Evolutionary conservation across 1,139 yeast species (phyloP).

Genomic region (Scheffersomyces segobiensis): DNA sequence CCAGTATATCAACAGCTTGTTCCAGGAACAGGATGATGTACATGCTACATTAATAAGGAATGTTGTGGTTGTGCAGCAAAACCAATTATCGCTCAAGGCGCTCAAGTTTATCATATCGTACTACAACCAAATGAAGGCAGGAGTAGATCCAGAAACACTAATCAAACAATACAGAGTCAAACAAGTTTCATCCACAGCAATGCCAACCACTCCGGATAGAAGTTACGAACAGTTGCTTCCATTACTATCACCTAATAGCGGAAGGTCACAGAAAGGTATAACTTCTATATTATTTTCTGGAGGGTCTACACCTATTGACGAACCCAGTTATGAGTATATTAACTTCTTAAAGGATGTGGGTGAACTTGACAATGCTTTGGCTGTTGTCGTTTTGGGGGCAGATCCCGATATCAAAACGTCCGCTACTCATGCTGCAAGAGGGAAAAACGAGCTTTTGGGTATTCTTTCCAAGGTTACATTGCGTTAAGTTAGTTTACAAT

Average conservation of each 20-base stretch:
- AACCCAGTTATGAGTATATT: conserved; percentile 65
- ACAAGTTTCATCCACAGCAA: conserved; percentile 14
- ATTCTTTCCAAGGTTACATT: conserved; percentile 33
- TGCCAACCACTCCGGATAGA: conserved; percentile 12
- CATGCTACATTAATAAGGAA: conserved; percentile 78
- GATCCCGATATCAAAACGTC: conserved; percentile 48
- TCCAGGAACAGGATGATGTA: conserved; percentile 51
- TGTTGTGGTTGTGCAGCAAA: conserved; percentile 66
- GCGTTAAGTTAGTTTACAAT: background rate
- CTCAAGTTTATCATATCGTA: conserved; percentile 46
- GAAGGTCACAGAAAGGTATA: conserved; percentile 12
- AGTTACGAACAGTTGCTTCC: background rate
- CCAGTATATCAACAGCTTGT: conserved; percentile 79
- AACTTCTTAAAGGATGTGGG: conserved; percentile 40
- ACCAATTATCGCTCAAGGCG: conserved; percentile 54
- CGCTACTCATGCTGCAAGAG: conserved; percentile 72
- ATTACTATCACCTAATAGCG: background rate
- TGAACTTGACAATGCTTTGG: conserved; percentile 45
- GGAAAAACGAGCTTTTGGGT: conserved; percentile 73
- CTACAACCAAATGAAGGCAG: conserved; percentile 23
- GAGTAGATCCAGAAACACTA: conserved; percentile 17
- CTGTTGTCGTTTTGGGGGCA: conserved; percentile 57
- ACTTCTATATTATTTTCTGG: conserved; percentile 61
- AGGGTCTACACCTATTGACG: conserved; percentile 69
- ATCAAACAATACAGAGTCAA: conserved; percentile 24